These are phyloP conservation scores for Tritrichomonas foetus DNA, from an alignment of 208 protist species.

Conservation along the genomic window DNA sequence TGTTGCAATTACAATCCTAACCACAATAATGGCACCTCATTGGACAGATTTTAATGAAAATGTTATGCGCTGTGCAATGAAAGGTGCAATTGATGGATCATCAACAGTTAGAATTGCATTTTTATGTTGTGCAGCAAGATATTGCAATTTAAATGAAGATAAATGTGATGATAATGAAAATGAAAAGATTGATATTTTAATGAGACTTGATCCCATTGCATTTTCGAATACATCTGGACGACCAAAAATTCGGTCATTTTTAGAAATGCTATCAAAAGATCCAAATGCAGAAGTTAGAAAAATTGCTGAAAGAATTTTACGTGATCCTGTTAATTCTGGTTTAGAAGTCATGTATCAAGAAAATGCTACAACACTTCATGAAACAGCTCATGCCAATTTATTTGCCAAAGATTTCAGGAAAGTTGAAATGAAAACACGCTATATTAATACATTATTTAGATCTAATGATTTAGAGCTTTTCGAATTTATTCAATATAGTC, in stretches of 20 bases:
- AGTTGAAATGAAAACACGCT: not conserved
- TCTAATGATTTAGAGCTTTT: not conserved
- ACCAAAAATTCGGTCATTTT: not conserved
- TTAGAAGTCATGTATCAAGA: not conserved
- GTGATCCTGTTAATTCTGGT: not conserved
- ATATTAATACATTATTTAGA: not conserved
- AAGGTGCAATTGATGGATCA: not conserved
- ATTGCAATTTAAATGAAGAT: not conserved
- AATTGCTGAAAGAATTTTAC: not conserved
- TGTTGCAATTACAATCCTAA: not conserved
- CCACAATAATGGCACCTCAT: not conserved
- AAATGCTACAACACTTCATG: not conserved
- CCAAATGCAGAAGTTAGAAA: not conserved
- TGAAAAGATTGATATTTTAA: not conserved
- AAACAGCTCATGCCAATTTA: not conserved
- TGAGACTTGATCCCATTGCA: not conserved
- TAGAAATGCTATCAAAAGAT: not conserved
- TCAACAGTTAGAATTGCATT: not conserved
- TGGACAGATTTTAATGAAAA: not conserved
- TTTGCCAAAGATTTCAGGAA: not conserved
- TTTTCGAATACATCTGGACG: not conserved
- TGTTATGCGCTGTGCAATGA: not conserved
- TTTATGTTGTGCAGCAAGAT: not conserved
- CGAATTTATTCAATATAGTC: not conserved
- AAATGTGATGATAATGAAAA: not conserved